These are phyloP conservation scores for Claviceps citrina DNA, from an alignment of 2,329 filamentous ascomycete species.

Conservation along the genomic window DNA sequence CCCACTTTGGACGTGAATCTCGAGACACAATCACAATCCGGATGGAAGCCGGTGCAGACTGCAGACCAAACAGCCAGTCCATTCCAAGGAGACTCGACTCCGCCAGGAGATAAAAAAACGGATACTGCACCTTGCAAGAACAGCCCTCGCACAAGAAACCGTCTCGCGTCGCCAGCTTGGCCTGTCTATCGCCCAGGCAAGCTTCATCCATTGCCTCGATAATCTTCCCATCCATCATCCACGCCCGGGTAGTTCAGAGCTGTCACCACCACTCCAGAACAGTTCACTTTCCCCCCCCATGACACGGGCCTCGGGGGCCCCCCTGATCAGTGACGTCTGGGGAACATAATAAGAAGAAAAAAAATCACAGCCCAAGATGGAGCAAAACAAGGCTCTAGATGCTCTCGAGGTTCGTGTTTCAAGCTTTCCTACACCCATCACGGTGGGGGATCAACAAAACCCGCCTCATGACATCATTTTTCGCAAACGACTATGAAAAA, in stretches of 20 bases:
- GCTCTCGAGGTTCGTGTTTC: conserved; percentile 38
- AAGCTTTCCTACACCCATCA: too few species aligned
- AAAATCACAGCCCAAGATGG: conserved; percentile 44
- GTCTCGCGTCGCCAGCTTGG: background rate
- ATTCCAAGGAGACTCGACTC: background rate
- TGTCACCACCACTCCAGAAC: background rate
- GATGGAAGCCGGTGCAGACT: too few species aligned
- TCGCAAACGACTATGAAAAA: too few species aligned
- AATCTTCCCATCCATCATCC: too few species aligned
- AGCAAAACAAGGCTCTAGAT: conserved; percentile 54
- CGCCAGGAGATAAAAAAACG: too few species aligned
- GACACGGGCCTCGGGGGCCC: conserved; percentile 2
- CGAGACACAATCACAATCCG: too few species aligned
- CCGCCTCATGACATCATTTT: background rate
- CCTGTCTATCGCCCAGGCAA: background rate
- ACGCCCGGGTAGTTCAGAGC: too few species aligned
- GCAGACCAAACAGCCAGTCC: too few species aligned
- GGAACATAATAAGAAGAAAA: too few species aligned
- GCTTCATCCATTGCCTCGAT: too few species aligned
- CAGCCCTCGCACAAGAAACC: background rate
- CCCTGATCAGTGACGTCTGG: conserved; percentile 4
- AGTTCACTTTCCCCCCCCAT: background rate
- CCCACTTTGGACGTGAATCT: too few species aligned
- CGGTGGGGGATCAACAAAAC: too few species aligned
- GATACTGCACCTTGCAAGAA: background rate